Base-by-base conservation (phyloP, 1,139 yeast species). In the Yamadazyma sp. region DNA sequence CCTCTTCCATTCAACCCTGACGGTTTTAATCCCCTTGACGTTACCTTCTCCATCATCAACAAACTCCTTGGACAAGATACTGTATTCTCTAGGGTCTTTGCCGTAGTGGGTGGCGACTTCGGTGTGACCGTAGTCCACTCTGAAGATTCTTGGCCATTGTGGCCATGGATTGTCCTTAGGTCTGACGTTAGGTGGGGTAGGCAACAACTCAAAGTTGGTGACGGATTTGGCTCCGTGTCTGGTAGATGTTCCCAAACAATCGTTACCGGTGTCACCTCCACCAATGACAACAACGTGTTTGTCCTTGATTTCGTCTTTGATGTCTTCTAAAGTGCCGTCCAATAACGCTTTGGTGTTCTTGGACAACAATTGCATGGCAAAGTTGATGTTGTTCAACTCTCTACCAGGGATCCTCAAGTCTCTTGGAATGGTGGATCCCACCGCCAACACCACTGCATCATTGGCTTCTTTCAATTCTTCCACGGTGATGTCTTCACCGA, bases 221-320 rank as follows among this genome's bases (percentile, higher is more conserved):
- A 92, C 96, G n/a, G 95, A 85, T 62, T 86, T 83, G 49, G 98
- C 98, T 30, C 96, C 97, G 61, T 92, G 98, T 69, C 98, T 85
- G 33, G 95, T 92, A 23, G 97, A 81, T 29, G 98, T 92, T 68
- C 98, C 98, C 59, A 92, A 79, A 78, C 98, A 92, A 74, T 92
- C 98, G 61, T 92, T 92, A 79, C 98, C 98, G 33, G 98, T 92
- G 65, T 92, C 98, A 79, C 98, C 98, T 73, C 98, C 98, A 58
- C 98, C 98, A 72, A 92, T 91, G 43, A 92, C 98, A 58, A 92
- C 82, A 43, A 92, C 98, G 51, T 87, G 75, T 74, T 91, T 92
- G 52, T 95, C 98, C 48, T 76, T 81, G 46, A 92, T 68, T 47
- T 79, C 75, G 50, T 76, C 69, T 51, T 85, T 80, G 43, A 91